These are phyloP conservation scores for Metschnikowia proteae DNA, from an alignment of 805 yeast genomes.

Conservation along the genomic window DNA sequence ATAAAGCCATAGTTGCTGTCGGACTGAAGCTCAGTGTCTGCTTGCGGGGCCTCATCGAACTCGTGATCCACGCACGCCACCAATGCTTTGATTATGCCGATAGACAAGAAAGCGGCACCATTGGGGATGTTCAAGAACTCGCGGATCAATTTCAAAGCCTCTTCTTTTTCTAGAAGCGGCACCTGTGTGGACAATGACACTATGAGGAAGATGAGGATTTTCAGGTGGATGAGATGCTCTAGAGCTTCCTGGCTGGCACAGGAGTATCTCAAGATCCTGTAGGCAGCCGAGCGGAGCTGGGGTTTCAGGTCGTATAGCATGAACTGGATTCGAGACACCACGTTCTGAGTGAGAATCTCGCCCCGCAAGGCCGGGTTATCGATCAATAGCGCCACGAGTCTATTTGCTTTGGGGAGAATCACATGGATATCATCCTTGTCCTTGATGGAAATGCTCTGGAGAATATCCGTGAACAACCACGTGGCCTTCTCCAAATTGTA, in stretches of 20 bases:
- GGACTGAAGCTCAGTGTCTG: not conserved
- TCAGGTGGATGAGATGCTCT: slow-evolving; percentile 47
- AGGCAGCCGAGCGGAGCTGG: slow-evolving; percentile 71
- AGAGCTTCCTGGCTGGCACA: slow-evolving; percentile 54
- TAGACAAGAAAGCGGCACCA: slow-evolving; percentile 51
- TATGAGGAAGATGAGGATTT: slow-evolving; percentile 61
- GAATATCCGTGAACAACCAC: slow-evolving; percentile 60
- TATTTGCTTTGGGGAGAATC: slow-evolving; percentile 61
- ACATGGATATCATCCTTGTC: slow-evolving; percentile 45
- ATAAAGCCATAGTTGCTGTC: slow-evolving; percentile 8
- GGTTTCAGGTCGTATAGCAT: slow-evolving; percentile 55
- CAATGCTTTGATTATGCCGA: slow-evolving; percentile 65
- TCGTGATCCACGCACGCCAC: slow-evolving; percentile 56
- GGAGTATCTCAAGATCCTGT: slow-evolving; percentile 65
- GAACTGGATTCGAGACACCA: slow-evolving; percentile 55
- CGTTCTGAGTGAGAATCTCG: slow-evolving; percentile 59
- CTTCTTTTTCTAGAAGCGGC: slow-evolving; percentile 61
- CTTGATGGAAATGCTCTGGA: slow-evolving; percentile 48
- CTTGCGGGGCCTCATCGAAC: slow-evolving; percentile 5
- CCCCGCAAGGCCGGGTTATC: slow-evolving; percentile 57
- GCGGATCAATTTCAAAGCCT: slow-evolving; percentile 71
- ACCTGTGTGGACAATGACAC: slow-evolving; percentile 60
- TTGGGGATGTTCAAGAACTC: slow-evolving; percentile 49
- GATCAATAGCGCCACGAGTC: slow-evolving; percentile 52
- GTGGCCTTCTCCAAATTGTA: slow-evolving; percentile 31